These are phyloP conservation scores for Cyclocybe aegerita DNA, from an alignment of 768 basidiomycete species.

Conservation along the genomic window DNA sequence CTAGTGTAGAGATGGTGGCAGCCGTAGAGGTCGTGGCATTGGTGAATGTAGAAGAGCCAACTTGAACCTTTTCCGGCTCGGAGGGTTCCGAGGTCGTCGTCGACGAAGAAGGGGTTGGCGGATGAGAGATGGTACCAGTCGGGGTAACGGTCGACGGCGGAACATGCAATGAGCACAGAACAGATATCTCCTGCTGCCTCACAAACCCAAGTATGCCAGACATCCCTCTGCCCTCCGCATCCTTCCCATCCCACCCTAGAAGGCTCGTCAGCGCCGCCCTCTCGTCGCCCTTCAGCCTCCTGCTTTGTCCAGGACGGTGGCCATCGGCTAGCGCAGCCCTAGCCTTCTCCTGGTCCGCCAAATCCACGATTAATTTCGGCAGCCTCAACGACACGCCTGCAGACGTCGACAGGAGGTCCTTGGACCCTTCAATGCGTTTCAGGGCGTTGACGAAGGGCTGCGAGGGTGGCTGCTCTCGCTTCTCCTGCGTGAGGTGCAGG, in stretches of 20 bases:
- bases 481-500: not conserved
- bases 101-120: constrained; percentile 4
- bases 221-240: constrained; percentile 44
- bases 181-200: constrained; percentile 54
- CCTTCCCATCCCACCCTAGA: constrained; percentile 59
- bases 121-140: not conserved
- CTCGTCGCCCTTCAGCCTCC: constrained; percentile 56
- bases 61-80: constrained; percentile 2
- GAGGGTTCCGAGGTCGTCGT: constrained; percentile 1
- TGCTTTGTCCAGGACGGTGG: constrained; percentile 22
- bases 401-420: constrained; percentile 51
- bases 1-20: constrained; percentile 1
- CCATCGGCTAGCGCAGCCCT: not conserved
- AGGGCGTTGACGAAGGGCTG: constrained; percentile 39
- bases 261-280: constrained; percentile 49
- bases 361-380: constrained; percentile 46
- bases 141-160: constrained; percentile 10
- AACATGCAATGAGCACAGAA: constrained; percentile 46
- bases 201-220: constrained; percentile 51
- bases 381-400: constrained; percentile 45
- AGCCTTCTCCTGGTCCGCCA: constrained; percentile 50
- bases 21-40: constrained; percentile 9
- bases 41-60: constrained; percentile 4
- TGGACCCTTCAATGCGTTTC: constrained; percentile 36
- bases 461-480: not conserved